Evolutionary conservation across 495 filamentous ascomycete species (phyloP).

Genomic region (Podospora didyma): DNA sequence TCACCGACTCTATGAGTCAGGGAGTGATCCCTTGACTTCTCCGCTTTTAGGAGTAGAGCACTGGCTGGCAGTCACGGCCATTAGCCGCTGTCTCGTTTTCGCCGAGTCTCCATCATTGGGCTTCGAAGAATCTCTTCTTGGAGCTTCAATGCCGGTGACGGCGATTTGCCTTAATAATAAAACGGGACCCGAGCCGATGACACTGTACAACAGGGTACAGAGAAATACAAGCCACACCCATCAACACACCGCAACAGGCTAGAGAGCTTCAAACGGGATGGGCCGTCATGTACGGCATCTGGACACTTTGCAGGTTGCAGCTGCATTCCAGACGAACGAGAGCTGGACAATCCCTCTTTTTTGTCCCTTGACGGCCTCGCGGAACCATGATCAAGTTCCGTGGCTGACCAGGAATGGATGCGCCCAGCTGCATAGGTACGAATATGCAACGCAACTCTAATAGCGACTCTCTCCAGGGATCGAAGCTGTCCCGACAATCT

Average conservation of each 20-base stretch:
- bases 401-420: slow-evolving; percentile 3
- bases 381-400: slow-evolving; percentile 2
- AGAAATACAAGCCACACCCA: not conserved
- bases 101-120: not conserved
- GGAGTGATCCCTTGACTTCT: not conserved
- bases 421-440: slow-evolving; percentile 7
- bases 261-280: slow-evolving; percentile 13
- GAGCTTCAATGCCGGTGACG: not conserved
- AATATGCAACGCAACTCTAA: slow-evolving; percentile 15
- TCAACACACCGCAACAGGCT: slow-evolving; percentile 1
- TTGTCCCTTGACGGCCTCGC: not conserved
- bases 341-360: not conserved
- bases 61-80: not conserved
- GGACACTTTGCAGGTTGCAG: slow-evolving; percentile 11
- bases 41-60: not conserved
- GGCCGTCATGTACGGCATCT: slow-evolving; percentile 18
- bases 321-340: slow-evolving; percentile 7
- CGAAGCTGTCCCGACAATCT: slow-evolving; percentile 3
- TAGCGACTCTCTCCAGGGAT: not conserved
- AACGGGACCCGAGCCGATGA: not conserved
- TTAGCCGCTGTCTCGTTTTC: not conserved
- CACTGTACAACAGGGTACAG: not conserved
- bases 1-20: not conserved
- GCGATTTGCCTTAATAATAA: not conserved
- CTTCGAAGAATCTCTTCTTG: not conserved